phyloP scores from a whole-genome alignment of 495 filamentous ascomycete species.

The Aspergillus funiculosus region DNA sequence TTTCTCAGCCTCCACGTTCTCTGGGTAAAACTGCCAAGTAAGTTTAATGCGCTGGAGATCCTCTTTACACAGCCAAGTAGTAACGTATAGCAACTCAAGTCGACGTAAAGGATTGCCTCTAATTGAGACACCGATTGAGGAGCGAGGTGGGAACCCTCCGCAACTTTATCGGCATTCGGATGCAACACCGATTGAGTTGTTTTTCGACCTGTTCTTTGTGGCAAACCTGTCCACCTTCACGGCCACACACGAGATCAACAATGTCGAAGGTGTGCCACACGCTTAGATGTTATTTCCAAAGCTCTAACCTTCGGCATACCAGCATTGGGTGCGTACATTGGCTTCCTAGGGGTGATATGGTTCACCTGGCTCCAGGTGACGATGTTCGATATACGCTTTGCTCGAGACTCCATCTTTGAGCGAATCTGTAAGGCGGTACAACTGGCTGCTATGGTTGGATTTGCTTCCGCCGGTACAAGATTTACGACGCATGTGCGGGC shows the following conservation, averaged over 20 bases:
- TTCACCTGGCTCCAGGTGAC: constrained; percentile 66
- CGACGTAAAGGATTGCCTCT: constrained; percentile 23
- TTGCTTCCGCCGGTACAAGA: constrained; percentile 54
- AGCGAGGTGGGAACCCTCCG: constrained; percentile 17
- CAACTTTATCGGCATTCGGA: constrained; percentile 37
- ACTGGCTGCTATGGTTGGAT: constrained; percentile 58
- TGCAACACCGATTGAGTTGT: constrained; percentile 54
- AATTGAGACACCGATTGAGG: constrained; percentile 33
- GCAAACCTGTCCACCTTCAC: constrained; percentile 63
- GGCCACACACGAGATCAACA: constrained; percentile 49
- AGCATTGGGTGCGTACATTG: constrained; percentile 50
- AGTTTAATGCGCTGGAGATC: constrained; percentile 10
- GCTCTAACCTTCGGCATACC: constrained; percentile 4
- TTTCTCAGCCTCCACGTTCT: constrained; percentile 10
- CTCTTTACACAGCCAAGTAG: too few relatives aligned
- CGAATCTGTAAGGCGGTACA: constrained; percentile 58
- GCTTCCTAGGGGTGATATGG: constrained; percentile 65
- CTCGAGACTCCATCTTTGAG: constrained; percentile 60
- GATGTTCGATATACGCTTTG: constrained; percentile 65
- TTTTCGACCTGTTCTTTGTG: constrained; percentile 66
- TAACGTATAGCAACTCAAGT: constrained; percentile 14
- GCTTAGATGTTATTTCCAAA: background rate
- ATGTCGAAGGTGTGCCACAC: constrained; percentile 30
- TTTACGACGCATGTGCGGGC: constrained; percentile 45
- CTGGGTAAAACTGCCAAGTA: constrained; percentile 16